Evolutionary conservation across 805 yeast species (phyloP).

Genomic region (Metschnikowia koreensis): DNA sequence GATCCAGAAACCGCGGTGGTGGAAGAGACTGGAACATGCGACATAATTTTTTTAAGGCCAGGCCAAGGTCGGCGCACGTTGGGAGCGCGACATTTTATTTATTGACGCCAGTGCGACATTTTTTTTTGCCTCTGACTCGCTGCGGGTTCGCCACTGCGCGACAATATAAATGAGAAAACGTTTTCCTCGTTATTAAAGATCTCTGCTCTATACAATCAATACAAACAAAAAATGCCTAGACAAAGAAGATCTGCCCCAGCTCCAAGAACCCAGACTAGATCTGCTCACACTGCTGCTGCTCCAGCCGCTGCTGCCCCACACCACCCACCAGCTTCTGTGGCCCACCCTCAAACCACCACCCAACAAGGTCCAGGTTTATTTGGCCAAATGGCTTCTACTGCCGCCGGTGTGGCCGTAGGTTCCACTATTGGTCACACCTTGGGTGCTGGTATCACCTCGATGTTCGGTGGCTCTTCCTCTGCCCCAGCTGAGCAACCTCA

Average conservation of each 20-base stretch:
- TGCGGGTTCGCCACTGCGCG: slow-evolving; percentile 9
- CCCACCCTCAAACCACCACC: slow-evolving; percentile 45
- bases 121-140: not conserved
- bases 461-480: slow-evolving; percentile 75
- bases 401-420: slow-evolving; percentile 99
- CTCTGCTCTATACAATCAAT: not conserved
- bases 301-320: slow-evolving; percentile 28
- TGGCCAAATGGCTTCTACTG: slow-evolving; percentile 97
- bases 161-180: slow-evolving; percentile 2
- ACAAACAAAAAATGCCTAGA: slow-evolving; percentile 39
- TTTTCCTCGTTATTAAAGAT: not conserved
- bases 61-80: too few relatives aligned
- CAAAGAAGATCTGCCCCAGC: slow-evolving; percentile 54
- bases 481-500: slow-evolving; percentile 46
- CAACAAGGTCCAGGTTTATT: slow-evolving; percentile 79
- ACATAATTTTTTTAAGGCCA: not conserved
- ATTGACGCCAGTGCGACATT: slow-evolving; percentile 5
- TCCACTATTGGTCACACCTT: slow-evolving; percentile 95
- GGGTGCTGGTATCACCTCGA: slow-evolving; percentile 88
- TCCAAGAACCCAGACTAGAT: slow-evolving; percentile 52
- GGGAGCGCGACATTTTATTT: slow-evolving; percentile 2
- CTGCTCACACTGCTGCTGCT: slow-evolving; percentile 76
- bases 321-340: slow-evolving; percentile 31
- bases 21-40: not conserved
- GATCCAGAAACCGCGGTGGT: not conserved